phyloP scores from a whole-genome alignment of 805 yeast species.

The Brettanomyces bruxellensis region DNA sequence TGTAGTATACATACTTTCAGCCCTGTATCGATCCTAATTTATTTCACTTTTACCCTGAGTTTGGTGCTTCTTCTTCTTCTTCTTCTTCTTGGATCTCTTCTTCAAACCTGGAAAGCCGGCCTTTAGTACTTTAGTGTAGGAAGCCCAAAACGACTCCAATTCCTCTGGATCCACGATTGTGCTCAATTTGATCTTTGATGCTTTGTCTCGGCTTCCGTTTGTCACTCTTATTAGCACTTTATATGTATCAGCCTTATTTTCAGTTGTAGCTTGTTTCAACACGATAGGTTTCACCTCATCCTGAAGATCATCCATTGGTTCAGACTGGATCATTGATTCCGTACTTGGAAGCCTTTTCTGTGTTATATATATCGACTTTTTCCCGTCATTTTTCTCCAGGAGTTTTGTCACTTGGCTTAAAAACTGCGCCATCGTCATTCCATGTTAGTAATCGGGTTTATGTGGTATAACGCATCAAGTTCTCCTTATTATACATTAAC shows the following conservation, averaged over 20 bases:
- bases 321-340: conserved; percentile 12
- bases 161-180: conserved; percentile 59
- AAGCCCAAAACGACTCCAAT: conserved; percentile 68
- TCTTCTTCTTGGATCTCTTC: conserved; percentile 75
- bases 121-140: conserved; percentile 62
- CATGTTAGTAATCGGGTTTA: neutral
- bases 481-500: conserved; percentile 2
- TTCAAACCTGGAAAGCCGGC: conserved; percentile 65
- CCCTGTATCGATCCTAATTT: no score
- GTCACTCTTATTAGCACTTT: conserved; percentile 64
- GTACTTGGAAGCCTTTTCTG: conserved; percentile 37
- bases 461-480: no score
- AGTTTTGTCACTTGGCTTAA: conserved; percentile 14
- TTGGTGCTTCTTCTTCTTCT: conserved; percentile 32
- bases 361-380: conserved; percentile 48
- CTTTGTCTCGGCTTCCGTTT: conserved; percentile 43
- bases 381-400: conserved; percentile 15
- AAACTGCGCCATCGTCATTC: conserved; percentile 11
- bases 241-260: conserved; percentile 23
- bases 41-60: neutral
- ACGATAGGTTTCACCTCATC: conserved; percentile 8
- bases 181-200: conserved; percentile 49
- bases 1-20: neutral
- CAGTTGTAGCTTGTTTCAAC: neutral
- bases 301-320: conserved; percentile 10